Base-by-base conservation (phyloP, 495 filamentous ascomycete species). In the Polyplosphaeria fusca region DNA sequence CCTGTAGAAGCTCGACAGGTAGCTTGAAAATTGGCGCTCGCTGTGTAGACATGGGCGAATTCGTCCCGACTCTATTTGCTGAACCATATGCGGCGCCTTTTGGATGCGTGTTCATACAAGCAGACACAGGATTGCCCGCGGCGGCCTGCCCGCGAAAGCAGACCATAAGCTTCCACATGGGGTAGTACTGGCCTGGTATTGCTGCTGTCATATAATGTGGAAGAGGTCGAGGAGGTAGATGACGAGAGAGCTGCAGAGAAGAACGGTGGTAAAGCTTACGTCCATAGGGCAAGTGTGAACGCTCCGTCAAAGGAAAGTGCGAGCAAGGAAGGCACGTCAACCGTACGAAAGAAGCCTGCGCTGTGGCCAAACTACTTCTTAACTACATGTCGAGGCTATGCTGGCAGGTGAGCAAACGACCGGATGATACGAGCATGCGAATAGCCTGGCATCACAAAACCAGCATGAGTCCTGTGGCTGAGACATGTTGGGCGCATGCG, bases 1-100 rank as follows among this genome's bases (percentile, higher is more conserved):
- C 18, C 23, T 63, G 60, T 19, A 63, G 41, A 26, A 63, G 16
- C 23, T 63, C 59, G 26, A 57, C 5, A 7, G 60, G 60, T 19
- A 63, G 52, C 7, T 25, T 48, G 41, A 37, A 25, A 13, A 63
- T 11, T 5, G 60, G 46, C 11, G 47, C 45, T 49, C 35, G 50
- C 12, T 38, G 39, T 25, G 13, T 25, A 12, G 19, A 14, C 19
- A 26, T 3, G 32, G 23, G 3, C 35, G 48, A 13, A 14, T 25
- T 42, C 27, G 45, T 25, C 3, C 16, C 28, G 35, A n/a, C 7
- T 43, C 39, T 19, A 5, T 20, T 18, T 43, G 30, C n/a, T 35
- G 30, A 35, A 35, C 7, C 30, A n/a, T 35, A 9, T n/a, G 30
- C 9, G n/a, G 9, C n/a, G 30, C 9, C n/a, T 35, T 35, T n/a